Percentiles rank a stretch among this genome's conserved stretches.
Conservation (phyloP, 1,284 basidiomycete genomes). For the Pterulicium gracile region DNA sequence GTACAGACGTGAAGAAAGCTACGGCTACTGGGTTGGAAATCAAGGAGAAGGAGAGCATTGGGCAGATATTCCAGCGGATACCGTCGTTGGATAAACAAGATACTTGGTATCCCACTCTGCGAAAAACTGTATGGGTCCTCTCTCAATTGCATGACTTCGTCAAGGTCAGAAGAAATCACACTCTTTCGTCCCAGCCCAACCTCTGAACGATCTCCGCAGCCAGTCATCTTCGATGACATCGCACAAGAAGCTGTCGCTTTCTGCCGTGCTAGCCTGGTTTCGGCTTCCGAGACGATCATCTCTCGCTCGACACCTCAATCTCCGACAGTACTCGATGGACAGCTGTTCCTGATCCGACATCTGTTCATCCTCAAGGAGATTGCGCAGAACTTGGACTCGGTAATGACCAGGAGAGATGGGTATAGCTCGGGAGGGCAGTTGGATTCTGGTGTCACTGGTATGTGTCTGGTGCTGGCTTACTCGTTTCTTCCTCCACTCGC, state of each 20-base stretch:
- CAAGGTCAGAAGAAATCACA: constrained; percentile 45
- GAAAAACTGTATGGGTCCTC: constrained; percentile 80
- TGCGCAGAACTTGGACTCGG: constrained; percentile 63
- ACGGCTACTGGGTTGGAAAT: not conserved
- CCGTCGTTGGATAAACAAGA: constrained; percentile 68
- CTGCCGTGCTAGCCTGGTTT: constrained; percentile 69
- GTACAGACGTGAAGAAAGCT: constrained; percentile 10
- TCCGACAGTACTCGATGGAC: constrained; percentile 17
- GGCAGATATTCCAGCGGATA: constrained; percentile 50
- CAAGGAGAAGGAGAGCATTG: constrained; percentile 54
- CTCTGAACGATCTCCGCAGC: constrained; percentile 29
- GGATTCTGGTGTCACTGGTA: constrained; percentile 44
- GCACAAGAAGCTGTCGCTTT: constrained; percentile 82
- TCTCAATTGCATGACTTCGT: constrained; percentile 84
- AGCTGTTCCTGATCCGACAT: constrained; percentile 74
- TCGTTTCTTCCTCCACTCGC: not conserved
- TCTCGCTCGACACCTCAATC: constrained; percentile 25
- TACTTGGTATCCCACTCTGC: constrained; percentile 83
- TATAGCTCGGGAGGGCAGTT: constrained; percentile 14
- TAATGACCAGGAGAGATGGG: constrained; percentile 23
- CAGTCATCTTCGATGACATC: constrained; percentile 87
- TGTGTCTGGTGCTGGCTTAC: not conserved
- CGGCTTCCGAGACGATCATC: constrained; percentile 56
- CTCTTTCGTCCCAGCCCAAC: not conserved
- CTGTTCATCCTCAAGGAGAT: constrained; percentile 89